Percentiles rank a stretch among this genome's conserved stretches.
Evolutionary conservation across 768 basidiomycete genomes (phyloP).

Genomic region (Trametes cinnabarina): DNA sequence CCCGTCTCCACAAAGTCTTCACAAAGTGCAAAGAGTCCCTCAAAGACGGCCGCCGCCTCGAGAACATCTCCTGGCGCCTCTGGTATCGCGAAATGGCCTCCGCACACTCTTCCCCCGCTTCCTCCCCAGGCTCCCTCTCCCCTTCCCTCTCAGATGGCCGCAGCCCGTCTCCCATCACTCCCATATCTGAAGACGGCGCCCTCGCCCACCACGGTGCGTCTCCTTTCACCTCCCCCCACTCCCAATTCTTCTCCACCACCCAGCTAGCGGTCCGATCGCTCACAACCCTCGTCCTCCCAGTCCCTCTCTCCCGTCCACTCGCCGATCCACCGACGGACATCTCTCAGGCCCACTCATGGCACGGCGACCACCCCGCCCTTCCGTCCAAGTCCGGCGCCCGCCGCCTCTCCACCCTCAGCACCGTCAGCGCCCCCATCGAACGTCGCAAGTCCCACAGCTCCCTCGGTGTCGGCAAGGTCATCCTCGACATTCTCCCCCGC

Average conservation of each 20-base stretch:
- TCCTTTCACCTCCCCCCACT: background rate
- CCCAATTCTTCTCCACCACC: background rate
- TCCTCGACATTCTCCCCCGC: constrained; percentile 58
- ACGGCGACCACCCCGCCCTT: constrained; percentile 18
- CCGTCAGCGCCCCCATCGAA: constrained; percentile 25
- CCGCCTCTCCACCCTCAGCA: constrained; percentile 29
- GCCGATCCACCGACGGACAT: constrained; percentile 1
- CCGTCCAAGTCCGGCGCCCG: constrained; percentile 18
- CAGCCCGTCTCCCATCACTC: constrained; percentile 31
- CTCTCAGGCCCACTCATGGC: constrained; percentile 27
- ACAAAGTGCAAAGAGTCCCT: constrained; percentile 79
- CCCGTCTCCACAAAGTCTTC: constrained; percentile 53
- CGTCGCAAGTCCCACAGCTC: constrained; percentile 25
- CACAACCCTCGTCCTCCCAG: background rate
- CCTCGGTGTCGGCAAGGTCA: constrained; percentile 44
- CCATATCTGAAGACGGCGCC: constrained; percentile 27
- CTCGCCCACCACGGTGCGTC: constrained; percentile 21
- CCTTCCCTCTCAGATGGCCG: constrained; percentile 26
- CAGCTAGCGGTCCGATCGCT: constrained; percentile 7
- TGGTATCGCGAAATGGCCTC: constrained; percentile 67
- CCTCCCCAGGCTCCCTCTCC: constrained; percentile 30
- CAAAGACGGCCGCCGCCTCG: constrained; percentile 76
- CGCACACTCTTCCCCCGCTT: constrained; percentile 30
- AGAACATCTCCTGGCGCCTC: constrained; percentile 86
- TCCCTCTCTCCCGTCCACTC: constrained; percentile 1